A percentile compares a stretch with the other conserved stretches of the same genome.
Evolutionary conservation across 148 eudicot species (phyloP).

Genomic region (Amaranthus cruentus): DNA sequence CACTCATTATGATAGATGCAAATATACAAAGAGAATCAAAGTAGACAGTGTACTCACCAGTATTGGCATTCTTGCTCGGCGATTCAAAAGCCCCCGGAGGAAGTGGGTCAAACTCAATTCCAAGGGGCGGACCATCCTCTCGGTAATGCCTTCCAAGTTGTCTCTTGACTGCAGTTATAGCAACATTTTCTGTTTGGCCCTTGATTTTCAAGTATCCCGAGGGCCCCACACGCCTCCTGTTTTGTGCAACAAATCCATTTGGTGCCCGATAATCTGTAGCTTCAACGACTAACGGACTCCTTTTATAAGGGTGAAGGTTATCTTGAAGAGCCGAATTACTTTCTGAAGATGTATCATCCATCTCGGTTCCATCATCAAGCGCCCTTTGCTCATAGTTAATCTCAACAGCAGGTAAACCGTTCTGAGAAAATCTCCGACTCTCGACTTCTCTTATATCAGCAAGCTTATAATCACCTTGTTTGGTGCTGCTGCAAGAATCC

Average conservation of each 20-base stretch:
- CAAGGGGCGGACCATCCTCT: conserved; percentile 87
- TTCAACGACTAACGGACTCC: conserved; percentile 32
- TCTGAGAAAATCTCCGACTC: conserved; percentile 53
- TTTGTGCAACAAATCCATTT: conserved; percentile 32
- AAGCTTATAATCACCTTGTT: conserved; percentile 60
- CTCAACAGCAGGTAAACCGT: conserved; percentile 43
- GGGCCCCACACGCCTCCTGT: conserved; percentile 56
- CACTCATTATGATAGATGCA: background rate
- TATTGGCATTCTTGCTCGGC: conserved; percentile 34
- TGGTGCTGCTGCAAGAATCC: conserved; percentile 98
- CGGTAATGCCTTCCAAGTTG: conserved; percentile 74
- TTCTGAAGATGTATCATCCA: conserved; percentile 76
- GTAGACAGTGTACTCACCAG: conserved; percentile 33
- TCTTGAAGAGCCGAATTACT: conserved; percentile 55
- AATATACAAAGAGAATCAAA: conserved; percentile 11
- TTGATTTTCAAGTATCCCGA: conserved; percentile 90
- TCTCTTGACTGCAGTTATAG: conserved; percentile 89
- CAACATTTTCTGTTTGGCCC: conserved; percentile 70
- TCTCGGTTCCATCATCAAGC: conserved; percentile 37
- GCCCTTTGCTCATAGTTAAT: conserved; percentile 44
- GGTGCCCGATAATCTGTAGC: conserved; percentile 41
- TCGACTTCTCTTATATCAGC: conserved; percentile 72
- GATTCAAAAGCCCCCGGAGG: conserved; percentile 94
- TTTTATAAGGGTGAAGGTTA: conserved; percentile 31
- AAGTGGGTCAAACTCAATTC: conserved; percentile 80